phyloP scores from a whole-genome alignment of 257 asterid species.

The Marsdenia floribunda region DNA sequence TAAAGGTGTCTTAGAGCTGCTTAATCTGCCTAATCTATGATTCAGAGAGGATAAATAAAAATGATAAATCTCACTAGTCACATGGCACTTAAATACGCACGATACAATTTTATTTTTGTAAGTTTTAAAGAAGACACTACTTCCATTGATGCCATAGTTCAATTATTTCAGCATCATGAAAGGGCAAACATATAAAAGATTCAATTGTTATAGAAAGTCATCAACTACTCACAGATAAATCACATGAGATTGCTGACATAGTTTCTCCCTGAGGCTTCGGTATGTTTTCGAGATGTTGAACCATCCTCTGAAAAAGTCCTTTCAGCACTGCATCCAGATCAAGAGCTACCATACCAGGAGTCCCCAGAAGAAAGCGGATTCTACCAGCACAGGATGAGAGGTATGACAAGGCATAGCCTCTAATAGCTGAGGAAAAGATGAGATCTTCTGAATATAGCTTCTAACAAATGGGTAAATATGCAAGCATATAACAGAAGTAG shows the following conservation, averaged over 20 bases:
- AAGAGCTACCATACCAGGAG: conserved; percentile 99
- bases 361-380: conserved; percentile 92
- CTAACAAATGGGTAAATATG: not conserved
- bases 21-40: not conserved
- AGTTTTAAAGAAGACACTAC: not conserved
- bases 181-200: not conserved
- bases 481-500: not conserved
- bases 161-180: not conserved
- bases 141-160: not conserved
- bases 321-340: conserved; percentile 85
- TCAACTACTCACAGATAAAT: conserved; percentile 76
- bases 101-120: not conserved
- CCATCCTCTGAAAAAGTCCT: conserved; percentile 83
- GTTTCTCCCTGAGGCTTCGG: conserved; percentile 97
- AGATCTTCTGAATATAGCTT: conserved; percentile 17
- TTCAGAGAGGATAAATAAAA: not conserved
- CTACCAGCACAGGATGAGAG: conserved; percentile 96
- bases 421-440: conserved; percentile 62
- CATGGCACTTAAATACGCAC: not conserved
- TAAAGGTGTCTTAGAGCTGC: not conserved
- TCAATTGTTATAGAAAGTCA: not conserved
- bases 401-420: conserved; percentile 96
- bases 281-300: conserved; percentile 87
- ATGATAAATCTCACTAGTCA: not conserved
- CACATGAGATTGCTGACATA: conserved; percentile 76